Percentiles rank a stretch among this genome's conserved stretches.
phyloP scores from a whole-genome alignment of 1,139 yeast species.

The Pichia sorboxylosa region DNA sequence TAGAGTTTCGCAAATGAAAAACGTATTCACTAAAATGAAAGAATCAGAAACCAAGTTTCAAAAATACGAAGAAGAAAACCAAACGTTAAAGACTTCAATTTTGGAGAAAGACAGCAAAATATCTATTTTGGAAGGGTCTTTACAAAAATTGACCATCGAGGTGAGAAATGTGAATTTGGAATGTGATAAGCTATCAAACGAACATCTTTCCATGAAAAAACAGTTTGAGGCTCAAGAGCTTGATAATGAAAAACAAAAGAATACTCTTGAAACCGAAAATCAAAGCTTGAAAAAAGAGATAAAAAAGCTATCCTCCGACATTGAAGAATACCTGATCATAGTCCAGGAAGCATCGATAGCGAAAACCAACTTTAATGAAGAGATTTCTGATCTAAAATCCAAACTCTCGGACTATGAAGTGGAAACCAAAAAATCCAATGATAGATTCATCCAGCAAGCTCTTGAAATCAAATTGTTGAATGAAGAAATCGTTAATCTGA shows the following conservation, averaged over 20 bases:
- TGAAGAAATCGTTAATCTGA: slow-evolving; percentile 16
- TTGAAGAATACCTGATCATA: slow-evolving; percentile 37
- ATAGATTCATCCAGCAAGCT: slow-evolving; percentile 4
- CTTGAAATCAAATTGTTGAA: slow-evolving; percentile 15
- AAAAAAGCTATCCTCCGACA: slow-evolving; percentile 32
- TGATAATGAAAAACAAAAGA: slow-evolving; percentile 13
- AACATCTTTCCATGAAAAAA: slow-evolving; percentile 35
- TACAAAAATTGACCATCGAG: slow-evolving; percentile 37
- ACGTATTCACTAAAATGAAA: slow-evolving; percentile 64
- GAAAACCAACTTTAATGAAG: slow-evolving; percentile 30
- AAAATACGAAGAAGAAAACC: slow-evolving; percentile 28
- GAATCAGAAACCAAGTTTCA: slow-evolving; percentile 64
- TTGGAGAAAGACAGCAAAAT: slow-evolving; percentile 14
- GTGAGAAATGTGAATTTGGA: slow-evolving; percentile 49
- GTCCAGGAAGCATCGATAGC: slow-evolving; percentile 39
- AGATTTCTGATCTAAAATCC: slow-evolving; percentile 35
- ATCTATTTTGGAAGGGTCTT: slow-evolving; percentile 21
- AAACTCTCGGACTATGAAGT: slow-evolving; percentile 14
- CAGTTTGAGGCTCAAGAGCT: slow-evolving; percentile 28
- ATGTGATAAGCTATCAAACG: slow-evolving; percentile 48
- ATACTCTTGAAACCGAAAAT: slow-evolving; percentile 16
- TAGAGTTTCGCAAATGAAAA: slow-evolving; percentile 70
- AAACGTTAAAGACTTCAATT: slow-evolving; percentile 11
- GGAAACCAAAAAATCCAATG: slow-evolving; percentile 3
- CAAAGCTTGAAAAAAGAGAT: slow-evolving; percentile 23